These are phyloP conservation scores for Capsicum chinense DNA, from an alignment of 257 asterid genomes.

Conservation along the genomic window DNA sequence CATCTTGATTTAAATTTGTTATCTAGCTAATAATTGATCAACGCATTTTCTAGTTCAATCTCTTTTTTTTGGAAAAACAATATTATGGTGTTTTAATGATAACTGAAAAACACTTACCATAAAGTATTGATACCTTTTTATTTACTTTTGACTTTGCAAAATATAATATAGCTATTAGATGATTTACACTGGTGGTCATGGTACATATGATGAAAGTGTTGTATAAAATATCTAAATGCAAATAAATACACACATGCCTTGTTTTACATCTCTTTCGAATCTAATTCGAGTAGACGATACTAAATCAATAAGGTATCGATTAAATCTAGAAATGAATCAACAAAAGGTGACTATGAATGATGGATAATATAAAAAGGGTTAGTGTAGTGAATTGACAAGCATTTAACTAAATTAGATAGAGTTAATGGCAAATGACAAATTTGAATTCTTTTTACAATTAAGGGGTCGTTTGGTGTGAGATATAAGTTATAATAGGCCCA, in stretches of 20 bases:
- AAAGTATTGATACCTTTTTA: background rate
- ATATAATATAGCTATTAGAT: background rate
- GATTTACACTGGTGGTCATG: background rate
- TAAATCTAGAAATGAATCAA: too few relatives aligned
- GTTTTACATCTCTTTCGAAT: too few relatives aligned
- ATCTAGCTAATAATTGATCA: background rate
- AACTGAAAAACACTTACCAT: background rate
- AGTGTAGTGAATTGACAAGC: background rate
- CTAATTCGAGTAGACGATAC: too few relatives aligned
- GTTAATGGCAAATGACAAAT: background rate
- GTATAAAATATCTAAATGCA: too few relatives aligned
- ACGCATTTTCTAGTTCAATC: background rate
- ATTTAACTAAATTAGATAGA: background rate
- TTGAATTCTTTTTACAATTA: background rate
- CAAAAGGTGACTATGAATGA: too few relatives aligned
- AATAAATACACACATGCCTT: too few relatives aligned
- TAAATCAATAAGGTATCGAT: too few relatives aligned
- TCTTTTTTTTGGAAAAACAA: background rate
- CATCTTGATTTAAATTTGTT: background rate
- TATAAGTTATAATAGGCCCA: too few relatives aligned
- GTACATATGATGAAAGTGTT: too few relatives aligned
- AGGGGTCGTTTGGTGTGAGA: too few relatives aligned
- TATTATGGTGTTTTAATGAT: background rate
- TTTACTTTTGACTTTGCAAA: background rate
- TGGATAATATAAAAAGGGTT: background rate